Conservation (phyloP, 2,329 filamentous ascomycete genomes). For the Biscogniauxia mediterranea region DNA sequence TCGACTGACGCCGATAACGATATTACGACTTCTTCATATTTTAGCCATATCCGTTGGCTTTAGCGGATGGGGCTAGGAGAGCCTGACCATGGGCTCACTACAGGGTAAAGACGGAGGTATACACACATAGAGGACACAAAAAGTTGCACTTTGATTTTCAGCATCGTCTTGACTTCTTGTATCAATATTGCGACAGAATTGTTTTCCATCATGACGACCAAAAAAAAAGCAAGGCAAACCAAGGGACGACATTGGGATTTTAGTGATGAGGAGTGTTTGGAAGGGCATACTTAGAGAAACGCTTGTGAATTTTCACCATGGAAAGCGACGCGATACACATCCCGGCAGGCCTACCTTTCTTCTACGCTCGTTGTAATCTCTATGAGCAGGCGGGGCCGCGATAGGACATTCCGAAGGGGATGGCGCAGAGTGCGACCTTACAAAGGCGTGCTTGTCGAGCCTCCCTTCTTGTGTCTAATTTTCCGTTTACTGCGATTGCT, state of each 20-base stretch:
- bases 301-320: slow-evolving; percentile 27
- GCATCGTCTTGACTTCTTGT: slow-evolving; percentile 43
- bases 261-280: slow-evolving; percentile 29
- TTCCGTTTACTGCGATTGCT: slow-evolving; percentile 27
- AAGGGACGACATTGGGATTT: slow-evolving; percentile 23
- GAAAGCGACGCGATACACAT: slow-evolving; percentile 25
- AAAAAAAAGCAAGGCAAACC: slow-evolving; percentile 23
- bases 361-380: slow-evolving; percentile 54
- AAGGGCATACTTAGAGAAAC: slow-evolving; percentile 27
- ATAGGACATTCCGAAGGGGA: slow-evolving; percentile 24
- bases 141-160: slow-evolving; percentile 38
- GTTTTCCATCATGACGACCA: slow-evolving; percentile 34
- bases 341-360: slow-evolving; percentile 38
- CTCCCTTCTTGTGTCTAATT: slow-evolving; percentile 40
- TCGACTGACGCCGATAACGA: slow-evolving; percentile 38
- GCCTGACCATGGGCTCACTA: slow-evolving; percentile 20
- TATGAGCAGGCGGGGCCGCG: slow-evolving; percentile 37
- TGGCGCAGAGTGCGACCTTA: slow-evolving; percentile 5
- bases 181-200: slow-evolving; percentile 40
- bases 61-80: slow-evolving; percentile 33
- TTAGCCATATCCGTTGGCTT: slow-evolving; percentile 29
- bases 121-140: slow-evolving; percentile 36
- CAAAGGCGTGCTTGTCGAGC: slow-evolving; percentile 9
- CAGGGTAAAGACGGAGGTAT: slow-evolving; percentile 21
- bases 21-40: slow-evolving; percentile 39